Evolutionary conservation across 2,329 filamentous ascomycete species (phyloP), one percentile per base, ranked within the genome.

Genomic region (Trichophyton verrucosum): DNA sequence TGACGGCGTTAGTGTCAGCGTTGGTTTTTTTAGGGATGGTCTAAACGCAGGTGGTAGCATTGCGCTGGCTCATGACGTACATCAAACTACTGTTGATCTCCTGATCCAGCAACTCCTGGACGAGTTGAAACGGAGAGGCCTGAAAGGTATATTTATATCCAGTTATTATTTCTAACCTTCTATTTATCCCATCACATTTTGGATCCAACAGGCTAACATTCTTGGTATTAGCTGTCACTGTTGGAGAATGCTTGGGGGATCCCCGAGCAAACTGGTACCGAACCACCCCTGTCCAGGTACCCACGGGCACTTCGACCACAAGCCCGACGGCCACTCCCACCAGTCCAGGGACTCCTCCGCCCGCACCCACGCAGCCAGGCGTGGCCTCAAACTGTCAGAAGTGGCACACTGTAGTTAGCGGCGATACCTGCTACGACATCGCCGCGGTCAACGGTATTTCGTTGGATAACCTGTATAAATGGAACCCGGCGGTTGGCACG

Each of bases 401-500:
- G 15, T 44, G 40, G 40, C 40, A 44, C n/a, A 44, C 40, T n/a
- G 40, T 44, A 15, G 40, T 44, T 2, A 44, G 40, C 40, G 40
- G 40, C 2, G 40, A 44, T 44, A 17, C 13, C 40, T 44, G 40
- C 40, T 44, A 13, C 11, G 40, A 44, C n/a, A 15, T 44, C 40
- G 11, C 40, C 40, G n/a, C 5, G 3, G 13, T 15, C 6, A 64
- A 67, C 49, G 27, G 20, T 3, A 64, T 70, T 3, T 61, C 61
- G 0, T 44, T 59, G 11, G 24, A 42, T 1, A 9, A 67, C 1
- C 68, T 68, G 60, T 49, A 59, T 7, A 49, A 47, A 3, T 70
- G 67, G 67, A 69, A 68, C 64, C 64, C 66, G 5, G 33, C 38
- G 5, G 64, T 66, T n/a, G 33, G 33, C 15, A 22, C 33, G 1